Evolutionary conservation across 345 rosid species (phyloP), one percentile per base, ranked within the genome.

Genomic region (Psidium guajava): DNA sequence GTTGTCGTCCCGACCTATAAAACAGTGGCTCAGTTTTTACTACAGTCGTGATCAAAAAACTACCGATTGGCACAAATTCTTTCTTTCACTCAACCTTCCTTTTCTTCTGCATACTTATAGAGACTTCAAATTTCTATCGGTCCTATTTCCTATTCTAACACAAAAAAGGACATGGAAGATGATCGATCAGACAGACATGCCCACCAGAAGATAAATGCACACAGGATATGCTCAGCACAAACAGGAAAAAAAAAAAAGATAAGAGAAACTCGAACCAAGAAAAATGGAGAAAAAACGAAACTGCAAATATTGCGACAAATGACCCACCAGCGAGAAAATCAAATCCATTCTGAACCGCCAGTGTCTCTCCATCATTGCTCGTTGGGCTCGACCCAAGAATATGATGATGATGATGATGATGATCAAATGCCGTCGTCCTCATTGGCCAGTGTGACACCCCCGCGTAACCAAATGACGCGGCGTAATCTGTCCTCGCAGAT

Each of bases 251-350:
- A 8, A 22, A 54, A 20, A 14, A 36, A 61, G n/a, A 58, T 75
- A 57, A 92, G 83, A 82, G 89, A 86, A 82, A 86, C 53, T 83
- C 74, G 74, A 61, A 61, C 74, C 73, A 15, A 61, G 74, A 32
- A 69, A 32, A 8, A 18, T 32, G 24, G 77, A 32, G 47, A 36
- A 22, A 44, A 69, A 32, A 69, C 77, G 44, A 69, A 32, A 69
- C 77, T 25, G 36, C 32, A 50, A 49, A 47, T 14, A 82, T 25
- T 11, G 52, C 56, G 7, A 53, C 32, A 13, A 82, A 82, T 55
- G 18, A 24, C 83, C 36, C 57, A 82, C 83, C 83, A 53, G 83
- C 54, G 83, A 82, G 57, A 55, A 82, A 82, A 27, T 32, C 58
- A 52, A 82, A 82, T 20, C 83, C 83, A 51, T 55, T 55, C 82